Evolutionary conservation across 2,329 filamentous ascomycete species (phyloP).

Genomic region (Pochonia chlamydosporia): DNA sequence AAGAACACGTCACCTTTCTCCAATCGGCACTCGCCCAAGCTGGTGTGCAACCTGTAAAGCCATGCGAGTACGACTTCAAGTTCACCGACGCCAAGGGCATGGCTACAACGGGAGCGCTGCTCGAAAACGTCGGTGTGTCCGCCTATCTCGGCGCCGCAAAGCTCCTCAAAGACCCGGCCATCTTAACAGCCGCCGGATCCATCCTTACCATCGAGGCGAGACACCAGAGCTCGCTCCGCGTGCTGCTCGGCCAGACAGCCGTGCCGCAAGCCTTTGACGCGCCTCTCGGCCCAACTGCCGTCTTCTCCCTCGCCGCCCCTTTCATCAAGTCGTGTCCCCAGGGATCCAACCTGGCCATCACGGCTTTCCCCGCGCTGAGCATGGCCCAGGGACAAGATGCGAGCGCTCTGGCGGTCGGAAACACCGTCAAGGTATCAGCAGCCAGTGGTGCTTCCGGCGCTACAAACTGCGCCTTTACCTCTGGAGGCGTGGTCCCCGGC

Average conservation of each 20-base stretch:
- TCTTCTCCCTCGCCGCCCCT: slow-evolving; percentile 67
- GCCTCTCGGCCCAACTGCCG: slow-evolving; percentile 59
- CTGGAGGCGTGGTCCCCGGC: slow-evolving; percentile 48
- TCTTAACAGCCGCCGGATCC: slow-evolving; percentile 61
- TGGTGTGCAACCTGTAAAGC: slow-evolving; percentile 59
- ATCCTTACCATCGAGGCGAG: slow-evolving; percentile 70
- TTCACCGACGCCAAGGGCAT: slow-evolving; percentile 61
- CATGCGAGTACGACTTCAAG: slow-evolving; percentile 68
- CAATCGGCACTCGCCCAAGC: slow-evolving; percentile 55
- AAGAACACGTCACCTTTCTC: slow-evolving; percentile 33
- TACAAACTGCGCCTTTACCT: slow-evolving; percentile 62
- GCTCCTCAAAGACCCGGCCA: slow-evolving; percentile 50
- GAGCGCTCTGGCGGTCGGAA: slow-evolving; percentile 27
- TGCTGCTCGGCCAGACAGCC: slow-evolving; percentile 49
- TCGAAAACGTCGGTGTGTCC: slow-evolving; percentile 70
- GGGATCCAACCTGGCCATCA: slow-evolving; percentile 58
- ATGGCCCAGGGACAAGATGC: slow-evolving; percentile 40
- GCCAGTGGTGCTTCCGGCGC: slow-evolving; percentile 38
- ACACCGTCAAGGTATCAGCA: slow-evolving; percentile 36
- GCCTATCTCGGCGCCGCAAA: slow-evolving; percentile 68
- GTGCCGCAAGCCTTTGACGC: slow-evolving; percentile 67
- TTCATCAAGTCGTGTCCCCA: slow-evolving; percentile 68
- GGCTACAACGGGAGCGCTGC: slow-evolving; percentile 62
- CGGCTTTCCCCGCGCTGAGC: slow-evolving; percentile 53
- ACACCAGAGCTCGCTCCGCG: slow-evolving; percentile 68